These are phyloP conservation scores for Zygoascus hellenicus DNA, from an alignment of 1,139 yeast genomes.

Conservation along the genomic window DNA sequence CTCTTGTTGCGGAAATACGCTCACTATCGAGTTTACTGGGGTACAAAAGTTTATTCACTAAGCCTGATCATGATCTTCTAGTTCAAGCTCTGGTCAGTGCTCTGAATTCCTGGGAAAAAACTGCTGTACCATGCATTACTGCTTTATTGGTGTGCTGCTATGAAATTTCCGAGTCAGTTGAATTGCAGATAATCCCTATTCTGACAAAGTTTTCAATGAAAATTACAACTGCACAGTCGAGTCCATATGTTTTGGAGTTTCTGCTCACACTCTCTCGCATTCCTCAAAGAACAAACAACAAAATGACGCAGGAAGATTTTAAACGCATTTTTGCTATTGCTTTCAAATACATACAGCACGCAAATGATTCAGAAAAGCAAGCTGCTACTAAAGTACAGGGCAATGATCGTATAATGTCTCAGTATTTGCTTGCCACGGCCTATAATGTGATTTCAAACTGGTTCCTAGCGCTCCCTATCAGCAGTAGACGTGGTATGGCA, in stretches of 20 bases:
- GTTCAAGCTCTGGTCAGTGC: constrained; percentile 61
- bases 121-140: constrained; percentile 75
- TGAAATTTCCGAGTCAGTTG: constrained; percentile 69
- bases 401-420: constrained; percentile 39
- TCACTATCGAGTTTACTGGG: constrained; percentile 64
- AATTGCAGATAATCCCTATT: constrained; percentile 59
- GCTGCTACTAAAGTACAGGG: constrained; percentile 16
- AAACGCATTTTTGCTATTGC: constrained; percentile 79
- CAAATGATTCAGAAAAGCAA: constrained; percentile 44
- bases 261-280: constrained; percentile 59
- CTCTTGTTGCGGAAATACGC: constrained; percentile 63
- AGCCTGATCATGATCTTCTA: constrained; percentile 63
- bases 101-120: constrained; percentile 67
- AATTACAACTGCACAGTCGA: constrained; percentile 62
- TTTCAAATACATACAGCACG: constrained; percentile 69
- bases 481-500: constrained; percentile 54
- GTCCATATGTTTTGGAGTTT: constrained; percentile 74
- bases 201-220: constrained; percentile 67
- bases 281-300: constrained; percentile 60
- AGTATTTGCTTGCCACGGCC: constrained; percentile 44
- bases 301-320: constrained; percentile 67
- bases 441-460: constrained; percentile 66
- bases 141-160: constrained; percentile 73
- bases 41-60: constrained; percentile 53
- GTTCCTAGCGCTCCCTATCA: constrained; percentile 60